Base-by-base conservation (phyloP, 1,284 basidiomycete genomes). In the Athelia psychrophila region DNA sequence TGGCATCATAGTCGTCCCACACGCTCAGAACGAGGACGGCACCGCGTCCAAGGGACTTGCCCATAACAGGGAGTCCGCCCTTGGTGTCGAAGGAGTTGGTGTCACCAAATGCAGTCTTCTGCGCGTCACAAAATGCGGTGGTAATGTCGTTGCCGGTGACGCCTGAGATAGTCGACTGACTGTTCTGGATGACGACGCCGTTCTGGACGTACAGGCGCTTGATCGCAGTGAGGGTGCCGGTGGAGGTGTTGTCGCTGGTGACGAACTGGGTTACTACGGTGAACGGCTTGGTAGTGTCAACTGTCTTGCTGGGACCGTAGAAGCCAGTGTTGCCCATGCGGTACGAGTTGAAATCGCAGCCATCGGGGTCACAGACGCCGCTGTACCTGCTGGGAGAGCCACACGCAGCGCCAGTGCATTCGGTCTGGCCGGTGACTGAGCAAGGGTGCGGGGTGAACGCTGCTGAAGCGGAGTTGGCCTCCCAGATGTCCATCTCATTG, bases 401-500 rank as follows among this genome's bases (percentile, higher is more conserved):
- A 58, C 69, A 68, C 54, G 67, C 57, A 54, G 59, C 60, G 52
- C 65, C 73, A 32, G 56, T 55, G 67, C 73, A 75, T 47, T 54
- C 62, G 18, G 70, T 72, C 61, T 72, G 72, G 23, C 71, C 70
- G 23, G 60, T 56, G 55, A 67, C 66, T 47, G 65, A 61, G 65
- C 78, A 80, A 48, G 72, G 70, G 65, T 81, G 79, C 51, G 79
- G 78, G 27, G 79, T 81, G 66, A 70, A 75, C 19, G 79, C 79
- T 40, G 75, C 62, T 33, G 78, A 67, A 55, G 72, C 67, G 48
- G 66, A 70, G 70, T 83, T 83, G 56, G 78, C 80, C 65, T 80
- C 78, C 79, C 78, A 81, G 60, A 82, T 67, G 62, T 81, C 79
- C 78, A 81, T 80, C 72, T 81, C 79, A 55, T 65, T 72, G 60